Evolutionary conservation across 345 rosid genomes (phyloP), one percentile per base, ranked within the genome.

Genomic region (Aquilaria yunnanensis): DNA sequence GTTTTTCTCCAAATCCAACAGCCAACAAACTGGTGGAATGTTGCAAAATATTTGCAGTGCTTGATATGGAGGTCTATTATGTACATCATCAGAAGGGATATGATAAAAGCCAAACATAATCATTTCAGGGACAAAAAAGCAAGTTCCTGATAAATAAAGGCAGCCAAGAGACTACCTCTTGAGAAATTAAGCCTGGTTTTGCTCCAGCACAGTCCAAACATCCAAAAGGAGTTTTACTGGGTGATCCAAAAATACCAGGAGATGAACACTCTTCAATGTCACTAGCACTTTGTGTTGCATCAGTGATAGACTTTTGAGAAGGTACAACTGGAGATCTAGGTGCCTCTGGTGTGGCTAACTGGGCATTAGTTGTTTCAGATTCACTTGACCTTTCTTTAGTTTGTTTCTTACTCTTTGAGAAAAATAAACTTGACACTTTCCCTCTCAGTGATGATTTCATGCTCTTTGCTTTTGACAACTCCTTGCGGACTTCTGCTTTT

Each of bases 351-450:
- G 68, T 37, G 50, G 61, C 62, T 70, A 73, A 67, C 46, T 61
- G 77, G 60, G 69, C 80, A 57, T 75, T 78, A 54, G 51, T 64
- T 2, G 66, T 59, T 65, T 70, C 83, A 71, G 75, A 68, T 56
- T 61, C 78, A 46, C 52, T 54, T 32, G 66, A 62, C 63, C 80
- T 82, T 63, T 80, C 96, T 79, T 82, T 79, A 70, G 51, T 82
- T 43, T 81, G 41, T 77, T 79, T 90, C 81, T 84, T 91, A 67
- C 63, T 85, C 69, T 71, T 82, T 6, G 86, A 87, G 78, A 87
- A 91, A 75, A 95, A 87, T 70, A 95, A 76, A 74, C 81, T 80
- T 30, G 99, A 84, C 63, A 91, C 90, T 69, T 79, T 89, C 74
- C 79, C 82, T 67, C 72, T 88, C 9, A 90, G 73, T 54, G 96